A percentile compares a stretch with the other conserved stretches of the same genome.
Evolutionary conservation across 2,329 filamentous ascomycete genomes (phyloP).

Genomic region (Talaromyces sp.): DNA sequence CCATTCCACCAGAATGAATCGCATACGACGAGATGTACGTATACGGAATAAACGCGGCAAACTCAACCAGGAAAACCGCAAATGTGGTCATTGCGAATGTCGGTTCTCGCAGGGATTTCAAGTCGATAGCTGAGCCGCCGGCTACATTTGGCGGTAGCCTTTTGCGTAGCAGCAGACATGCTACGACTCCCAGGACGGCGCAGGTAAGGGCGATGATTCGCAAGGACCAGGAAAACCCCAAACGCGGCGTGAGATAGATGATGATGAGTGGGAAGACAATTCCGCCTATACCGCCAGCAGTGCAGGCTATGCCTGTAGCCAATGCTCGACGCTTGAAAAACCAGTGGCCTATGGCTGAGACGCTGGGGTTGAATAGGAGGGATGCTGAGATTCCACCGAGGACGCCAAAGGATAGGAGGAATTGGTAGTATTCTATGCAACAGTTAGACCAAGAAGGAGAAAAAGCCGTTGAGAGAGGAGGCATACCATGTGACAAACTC

Average conservation of each 20-base stretch:
- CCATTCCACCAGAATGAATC: constrained; percentile 21
- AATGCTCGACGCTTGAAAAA: constrained; percentile 26
- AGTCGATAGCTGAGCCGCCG: constrained; percentile 13
- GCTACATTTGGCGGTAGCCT: background rate
- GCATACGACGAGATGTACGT: constrained; percentile 31
- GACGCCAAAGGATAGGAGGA: constrained; percentile 33
- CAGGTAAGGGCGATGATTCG: constrained; percentile 25
- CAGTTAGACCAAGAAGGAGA: background rate
- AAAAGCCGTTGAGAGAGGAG: constrained; percentile 20
- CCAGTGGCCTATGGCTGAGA: constrained; percentile 31
- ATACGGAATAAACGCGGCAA: constrained; percentile 32
- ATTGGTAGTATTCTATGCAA: constrained; percentile 30
- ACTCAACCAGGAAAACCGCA: constrained; percentile 31
- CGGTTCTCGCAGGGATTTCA: constrained; percentile 21
- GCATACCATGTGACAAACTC: background rate
- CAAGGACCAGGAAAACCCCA: constrained; percentile 30
- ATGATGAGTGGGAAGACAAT: constrained; percentile 32
- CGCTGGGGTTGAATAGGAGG: constrained; percentile 26
- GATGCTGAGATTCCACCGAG: constrained; percentile 29
- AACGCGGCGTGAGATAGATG: constrained; percentile 20
- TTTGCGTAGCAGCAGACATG: background rate
- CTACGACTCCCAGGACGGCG: constrained; percentile 14
- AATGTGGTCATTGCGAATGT: constrained; percentile 19
- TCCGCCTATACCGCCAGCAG: constrained; percentile 31
- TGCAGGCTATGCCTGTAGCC: constrained; percentile 32